phyloP scores from a whole-genome alignment of 257 asterid species.

The Solanum tarapatanum region DNA sequence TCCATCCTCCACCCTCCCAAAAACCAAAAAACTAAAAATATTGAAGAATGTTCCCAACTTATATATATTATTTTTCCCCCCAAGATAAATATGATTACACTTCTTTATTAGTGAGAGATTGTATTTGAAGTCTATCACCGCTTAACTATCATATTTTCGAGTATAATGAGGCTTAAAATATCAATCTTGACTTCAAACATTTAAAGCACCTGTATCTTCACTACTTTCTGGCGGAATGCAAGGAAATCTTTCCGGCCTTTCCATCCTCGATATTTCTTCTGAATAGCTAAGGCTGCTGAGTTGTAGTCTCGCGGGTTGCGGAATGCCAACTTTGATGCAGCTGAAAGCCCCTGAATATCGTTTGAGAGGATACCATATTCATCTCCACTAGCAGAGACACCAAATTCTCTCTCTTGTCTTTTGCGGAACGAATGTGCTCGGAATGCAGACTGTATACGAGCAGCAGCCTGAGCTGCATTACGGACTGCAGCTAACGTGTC shows the following conservation, averaged over 20 bases:
- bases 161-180: neutral
- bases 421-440: conserved; percentile 90
- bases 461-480: conserved; percentile 88
- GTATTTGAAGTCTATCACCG: neutral
- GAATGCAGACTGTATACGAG: conserved; percentile 91
- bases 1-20: neutral
- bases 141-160: neutral
- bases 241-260: conserved; percentile 84
- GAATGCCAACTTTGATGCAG: conserved; percentile 55
- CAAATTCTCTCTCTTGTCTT: conserved; percentile 51
- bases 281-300: conserved; percentile 83
- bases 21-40: neutral
- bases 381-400: conserved; percentile 30
- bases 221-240: conserved; percentile 78
- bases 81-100: neutral
- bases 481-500: conserved; percentile 76
- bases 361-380: conserved; percentile 27
- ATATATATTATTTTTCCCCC: neutral
- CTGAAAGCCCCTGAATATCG: conserved; percentile 49
- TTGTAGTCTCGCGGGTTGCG: conserved; percentile 46
- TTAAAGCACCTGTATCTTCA: conserved; percentile 74
- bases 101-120: neutral
- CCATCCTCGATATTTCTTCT: conserved; percentile 86
- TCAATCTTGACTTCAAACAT: neutral
- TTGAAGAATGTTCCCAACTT: neutral